Evolutionary conservation across 129 eudicot genomes (phyloP), one percentile per base, ranked within the genome.

Genomic region (Tanacetum coccineum): DNA sequence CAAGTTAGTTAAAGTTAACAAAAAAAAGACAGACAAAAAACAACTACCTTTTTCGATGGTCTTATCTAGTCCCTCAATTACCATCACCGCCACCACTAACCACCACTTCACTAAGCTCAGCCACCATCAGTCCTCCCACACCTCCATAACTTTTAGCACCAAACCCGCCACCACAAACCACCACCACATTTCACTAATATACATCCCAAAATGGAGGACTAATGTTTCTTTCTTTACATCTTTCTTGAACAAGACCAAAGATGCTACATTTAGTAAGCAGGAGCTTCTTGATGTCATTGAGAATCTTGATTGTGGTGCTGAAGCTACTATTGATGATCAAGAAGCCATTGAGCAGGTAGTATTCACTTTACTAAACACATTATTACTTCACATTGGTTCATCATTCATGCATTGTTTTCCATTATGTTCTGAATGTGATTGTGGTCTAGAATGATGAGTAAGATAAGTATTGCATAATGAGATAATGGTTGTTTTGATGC

Each of bases 261-360:
- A 80, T 52, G 32, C 59, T 0, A 57, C 61, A 64, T 62, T 80
- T 61, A 80, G 82, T 42, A 83, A 83, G 77, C 65, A 78, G 65
- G 83, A 87, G 70, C 89, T 87, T 70, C 79, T 87, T 61, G 72
- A 83, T 18, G 84, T 84, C 56, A 78, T 83, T 59, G 83, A 51
- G 15, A 77, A 87, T 25, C 87, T 83, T 46, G 89, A 76, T 66
- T 84, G 84, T 12, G 95, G 89, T 0, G 89, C 82, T 36, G 76
- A 80, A 15, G 94, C 84, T 67, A 67, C 89, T 14, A 76, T 66
- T 50, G 77, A 81, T 6, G 86, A 83, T 19, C 86, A 83, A 70
- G 70, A 56, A 44, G 62, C 69, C 14, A 59, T 83, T 15, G 83
- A 87, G 8, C 71, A 81, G 87, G 89, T 83, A 18, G 71, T 12